Percentiles rank a stretch among this genome's conserved stretches.
These are phyloP conservation scores for Solanum pennellii DNA, from an alignment of 257 asterid genomes.

Conservation along the genomic window DNA sequence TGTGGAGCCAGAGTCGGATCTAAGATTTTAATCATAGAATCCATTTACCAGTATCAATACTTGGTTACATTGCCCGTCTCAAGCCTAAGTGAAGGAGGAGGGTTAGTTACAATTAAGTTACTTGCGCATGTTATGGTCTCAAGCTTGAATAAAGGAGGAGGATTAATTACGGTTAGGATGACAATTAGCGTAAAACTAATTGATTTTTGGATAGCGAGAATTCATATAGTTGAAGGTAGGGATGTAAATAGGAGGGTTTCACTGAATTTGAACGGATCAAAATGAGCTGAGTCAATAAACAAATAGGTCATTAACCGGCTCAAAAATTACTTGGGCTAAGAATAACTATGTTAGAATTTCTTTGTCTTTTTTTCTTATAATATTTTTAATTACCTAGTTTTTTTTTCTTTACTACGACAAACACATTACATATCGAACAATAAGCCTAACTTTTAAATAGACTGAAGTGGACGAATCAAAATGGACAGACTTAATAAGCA, in stretches of 20 bases:
- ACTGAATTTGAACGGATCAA: fast-evolving
- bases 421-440: not conserved
- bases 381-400: not conserved
- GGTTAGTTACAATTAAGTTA: not conserved
- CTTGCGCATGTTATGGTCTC: not conserved
- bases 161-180: not conserved
- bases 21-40: not conserved
- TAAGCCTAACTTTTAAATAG: not conserved
- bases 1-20: not conserved
- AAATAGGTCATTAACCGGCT: not conserved
- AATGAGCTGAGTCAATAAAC: not conserved
- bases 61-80: not conserved
- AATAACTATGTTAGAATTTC: not conserved
- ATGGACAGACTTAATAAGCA: not conserved
- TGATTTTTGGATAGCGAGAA: not conserved
- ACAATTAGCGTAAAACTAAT: not conserved
- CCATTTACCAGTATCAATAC: not conserved
- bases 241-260: not conserved
- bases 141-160: not conserved
- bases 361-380: not conserved
- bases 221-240: not conserved
- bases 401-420: not conserved
- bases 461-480: not conserved
- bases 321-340: not conserved
- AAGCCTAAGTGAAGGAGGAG: not conserved